These are phyloP conservation scores for Termitomyces eurrhizus DNA, from an alignment of 768 basidiomycete genomes.

Conservation along the genomic window DNA sequence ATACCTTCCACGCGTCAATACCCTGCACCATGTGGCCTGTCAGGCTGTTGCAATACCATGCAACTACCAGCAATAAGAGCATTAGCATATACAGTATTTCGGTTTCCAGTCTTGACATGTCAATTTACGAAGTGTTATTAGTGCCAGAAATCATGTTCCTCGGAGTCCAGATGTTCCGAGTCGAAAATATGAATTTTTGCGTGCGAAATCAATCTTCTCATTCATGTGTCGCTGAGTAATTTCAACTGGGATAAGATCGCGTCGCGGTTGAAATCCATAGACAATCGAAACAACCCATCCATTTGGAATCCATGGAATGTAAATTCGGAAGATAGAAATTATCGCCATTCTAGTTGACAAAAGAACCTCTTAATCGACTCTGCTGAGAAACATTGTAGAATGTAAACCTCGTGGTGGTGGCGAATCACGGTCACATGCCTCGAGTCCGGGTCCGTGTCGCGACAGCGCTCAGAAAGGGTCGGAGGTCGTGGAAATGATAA, in stretches of 20 bases:
- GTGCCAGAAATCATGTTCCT: background rate
- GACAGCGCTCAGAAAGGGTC: background rate
- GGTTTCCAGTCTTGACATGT: background rate
- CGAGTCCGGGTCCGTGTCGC: background rate
- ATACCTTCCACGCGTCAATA: background rate
- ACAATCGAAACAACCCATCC: background rate
- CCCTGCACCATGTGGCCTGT: background rate
- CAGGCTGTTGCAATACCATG: background rate
- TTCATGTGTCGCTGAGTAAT: background rate
- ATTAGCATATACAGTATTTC: background rate
- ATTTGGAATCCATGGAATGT: background rate
- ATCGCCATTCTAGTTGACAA: no score
- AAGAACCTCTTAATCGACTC: no score
- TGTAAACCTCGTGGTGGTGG: background rate
- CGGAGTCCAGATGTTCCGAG: background rate
- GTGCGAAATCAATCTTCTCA: no score
- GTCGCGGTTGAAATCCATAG: background rate
- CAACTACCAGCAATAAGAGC: background rate
- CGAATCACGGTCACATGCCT: background rate
- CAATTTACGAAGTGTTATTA: background rate
- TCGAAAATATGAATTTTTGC: background rate
- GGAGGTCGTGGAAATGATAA: background rate
- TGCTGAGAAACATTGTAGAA: background rate
- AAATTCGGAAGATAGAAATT: background rate
- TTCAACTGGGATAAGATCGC: background rate